phyloP scores from a whole-genome alignment of 495 filamentous ascomycete genomes.

The Lepidopterella palustris region DNA sequence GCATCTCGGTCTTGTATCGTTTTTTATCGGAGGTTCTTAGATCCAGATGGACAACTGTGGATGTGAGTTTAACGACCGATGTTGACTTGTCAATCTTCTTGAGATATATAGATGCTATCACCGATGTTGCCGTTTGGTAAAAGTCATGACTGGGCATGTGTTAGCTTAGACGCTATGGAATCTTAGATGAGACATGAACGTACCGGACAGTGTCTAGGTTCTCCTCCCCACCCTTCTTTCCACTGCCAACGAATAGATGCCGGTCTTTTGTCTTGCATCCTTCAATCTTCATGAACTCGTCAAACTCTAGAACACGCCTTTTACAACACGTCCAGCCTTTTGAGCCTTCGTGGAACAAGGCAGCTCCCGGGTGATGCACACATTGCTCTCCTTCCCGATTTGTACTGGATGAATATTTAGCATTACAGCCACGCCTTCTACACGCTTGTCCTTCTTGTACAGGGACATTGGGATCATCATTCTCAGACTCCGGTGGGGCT shows the following conservation, averaged over 20 bases:
- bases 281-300: constrained; percentile 92
- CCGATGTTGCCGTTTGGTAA: constrained; percentile 80
- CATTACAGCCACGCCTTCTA: constrained; percentile 67
- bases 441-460: constrained; percentile 69
- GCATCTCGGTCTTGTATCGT: constrained; percentile 66
- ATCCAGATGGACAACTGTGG: constrained; percentile 59
- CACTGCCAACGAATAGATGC: constrained; percentile 83
- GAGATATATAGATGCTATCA: constrained; percentile 87
- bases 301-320: constrained; percentile 88
- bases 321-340: constrained; percentile 99
- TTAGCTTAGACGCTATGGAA: not conserved
- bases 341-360: constrained; percentile 93
- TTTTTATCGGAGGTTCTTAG: constrained; percentile 80
- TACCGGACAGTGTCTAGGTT: constrained; percentile 65
- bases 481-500: constrained; percentile 71
- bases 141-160: constrained; percentile 77
- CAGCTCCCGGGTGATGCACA: constrained; percentile 74
- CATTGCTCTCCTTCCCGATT: constrained; percentile 70
- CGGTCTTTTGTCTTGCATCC: constrained; percentile 76
- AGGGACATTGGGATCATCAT: constrained; percentile 67
- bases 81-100: constrained; percentile 90
- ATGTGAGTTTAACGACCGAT: constrained; percentile 61
- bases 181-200: constrained; percentile 13
- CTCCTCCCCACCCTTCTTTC: constrained; percentile 58
- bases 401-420: constrained; percentile 51